These are phyloP conservation scores for Plectosphaerella sp. DNA, from an alignment of 2,329 filamentous ascomycete species.

Conservation along the genomic window DNA sequence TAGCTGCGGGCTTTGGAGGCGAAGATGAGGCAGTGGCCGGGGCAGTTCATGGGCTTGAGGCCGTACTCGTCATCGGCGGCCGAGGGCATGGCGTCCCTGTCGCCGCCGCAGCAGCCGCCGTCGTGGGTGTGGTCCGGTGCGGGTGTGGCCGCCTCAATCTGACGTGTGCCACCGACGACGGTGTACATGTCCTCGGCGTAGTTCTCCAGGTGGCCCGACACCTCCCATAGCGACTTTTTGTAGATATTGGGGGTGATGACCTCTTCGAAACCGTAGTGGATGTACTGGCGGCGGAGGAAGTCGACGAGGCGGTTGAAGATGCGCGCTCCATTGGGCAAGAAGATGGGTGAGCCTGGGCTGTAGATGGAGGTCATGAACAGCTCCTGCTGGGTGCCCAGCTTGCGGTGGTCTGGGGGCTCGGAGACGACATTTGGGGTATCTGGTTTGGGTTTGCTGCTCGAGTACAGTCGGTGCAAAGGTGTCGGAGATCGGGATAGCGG, in stretches of 20 bases:
- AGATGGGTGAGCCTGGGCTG: slow-evolving; percentile 81
- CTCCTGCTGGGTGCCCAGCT: slow-evolving; percentile 61
- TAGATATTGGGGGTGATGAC: slow-evolving; percentile 89
- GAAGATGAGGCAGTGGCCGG: slow-evolving; percentile 83
- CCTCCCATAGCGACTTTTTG: slow-evolving; percentile 82
- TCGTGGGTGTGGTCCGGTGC: slow-evolving; percentile 24
- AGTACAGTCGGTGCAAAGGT: slow-evolving; percentile 4
- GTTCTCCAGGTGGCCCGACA: slow-evolving; percentile 82
- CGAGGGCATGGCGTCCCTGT: slow-evolving; percentile 13
- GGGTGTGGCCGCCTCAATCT: slow-evolving; percentile 2
- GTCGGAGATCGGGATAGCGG: background rate
- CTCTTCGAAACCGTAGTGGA: slow-evolving; percentile 80
- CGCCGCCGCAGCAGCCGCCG: slow-evolving; percentile 10
- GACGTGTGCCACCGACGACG: slow-evolving; percentile 52
- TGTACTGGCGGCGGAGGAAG: slow-evolving; percentile 80
- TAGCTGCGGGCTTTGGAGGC: slow-evolving; percentile 69
- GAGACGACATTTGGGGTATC: background rate
- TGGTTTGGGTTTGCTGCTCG: slow-evolving; percentile 3
- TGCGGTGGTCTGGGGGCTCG: slow-evolving; percentile 50
- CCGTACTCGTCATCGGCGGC: slow-evolving; percentile 71
- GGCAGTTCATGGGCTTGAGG: slow-evolving; percentile 91
- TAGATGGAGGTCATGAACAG: slow-evolving; percentile 76
- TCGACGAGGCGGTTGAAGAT: slow-evolving; percentile 80
- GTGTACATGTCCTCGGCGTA: slow-evolving; percentile 92
- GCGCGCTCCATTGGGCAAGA: slow-evolving; percentile 74